These are phyloP conservation scores for Hypericum androsaemum DNA, from an alignment of 345 rosid species.

Conservation along the genomic window DNA sequence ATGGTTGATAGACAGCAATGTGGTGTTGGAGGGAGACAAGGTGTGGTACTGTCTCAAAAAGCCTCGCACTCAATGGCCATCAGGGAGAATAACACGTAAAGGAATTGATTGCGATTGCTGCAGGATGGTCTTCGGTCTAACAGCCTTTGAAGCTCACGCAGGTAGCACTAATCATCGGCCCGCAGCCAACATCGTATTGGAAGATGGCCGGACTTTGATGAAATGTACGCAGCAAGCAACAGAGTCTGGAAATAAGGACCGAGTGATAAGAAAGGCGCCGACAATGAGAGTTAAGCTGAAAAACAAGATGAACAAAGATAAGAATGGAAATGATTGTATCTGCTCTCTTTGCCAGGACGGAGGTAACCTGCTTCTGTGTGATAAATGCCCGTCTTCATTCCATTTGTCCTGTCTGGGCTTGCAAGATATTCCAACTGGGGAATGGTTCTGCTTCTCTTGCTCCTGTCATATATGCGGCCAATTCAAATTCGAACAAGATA, in stretches of 20 bases:
- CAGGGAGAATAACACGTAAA: not conserved
- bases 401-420: constrained; percentile 16
- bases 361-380: constrained; percentile 18
- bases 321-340: not conserved
- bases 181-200: constrained; percentile 1
- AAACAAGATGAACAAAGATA: not conserved
- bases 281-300: not conserved
- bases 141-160: not conserved
- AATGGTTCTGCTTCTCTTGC: constrained; percentile 20
- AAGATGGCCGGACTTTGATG: constrained; percentile 11
- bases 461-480: constrained; percentile 14
- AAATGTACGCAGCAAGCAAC: constrained; percentile 5
- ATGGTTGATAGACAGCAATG: not conserved
- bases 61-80: not conserved
- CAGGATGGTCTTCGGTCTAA: not conserved
- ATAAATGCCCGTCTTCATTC: constrained; percentile 19
- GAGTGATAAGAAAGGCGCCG: not conserved
- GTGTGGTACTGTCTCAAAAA: not conserved
- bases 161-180: constrained; percentile 1
- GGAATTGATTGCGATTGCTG: constrained; percentile 1
- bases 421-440: constrained; percentile 14
- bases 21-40: not conserved
- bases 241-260: not conserved
- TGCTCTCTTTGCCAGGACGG: constrained; percentile 16
- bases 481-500: not conserved